A percentile compares a stretch with the other conserved stretches of the same genome.
These are phyloP conservation scores for Afroboletus lepidellus DNA, from an alignment of 1,284 basidiomycete species.

Conservation along the genomic window DNA sequence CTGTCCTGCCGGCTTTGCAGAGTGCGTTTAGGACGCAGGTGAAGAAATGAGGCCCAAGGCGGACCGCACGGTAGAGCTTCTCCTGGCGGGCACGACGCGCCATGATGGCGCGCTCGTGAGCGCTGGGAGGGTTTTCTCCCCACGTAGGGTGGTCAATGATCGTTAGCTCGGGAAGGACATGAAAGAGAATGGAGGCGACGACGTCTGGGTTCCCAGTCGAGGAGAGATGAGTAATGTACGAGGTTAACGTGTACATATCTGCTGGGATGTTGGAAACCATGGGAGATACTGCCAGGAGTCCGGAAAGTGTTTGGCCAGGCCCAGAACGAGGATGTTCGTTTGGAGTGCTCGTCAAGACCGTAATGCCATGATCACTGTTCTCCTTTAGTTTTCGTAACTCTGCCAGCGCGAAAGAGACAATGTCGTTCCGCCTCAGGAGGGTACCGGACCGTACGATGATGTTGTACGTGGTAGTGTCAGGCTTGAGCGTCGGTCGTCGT, in stretches of 20 bases:
- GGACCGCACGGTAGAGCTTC: conserved; percentile 42
- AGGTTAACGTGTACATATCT: conserved; percentile 48
- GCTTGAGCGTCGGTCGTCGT: conserved; percentile 40
- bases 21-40: conserved; percentile 59
- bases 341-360: conserved; percentile 10
- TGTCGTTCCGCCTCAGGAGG: conserved; percentile 46
- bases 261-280: conserved; percentile 20
- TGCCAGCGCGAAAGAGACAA: conserved; percentile 38
- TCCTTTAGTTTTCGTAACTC: conserved; percentile 30
- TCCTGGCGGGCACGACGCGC: conserved; percentile 28
- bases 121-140: conserved; percentile 27
- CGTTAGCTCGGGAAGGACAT: conserved; percentile 54
- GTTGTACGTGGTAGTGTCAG: conserved; percentile 53
- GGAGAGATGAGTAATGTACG: conserved; percentile 52
- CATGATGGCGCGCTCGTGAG: conserved; percentile 20
- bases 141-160: conserved; percentile 40
- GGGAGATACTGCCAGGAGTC: conserved; percentile 15
- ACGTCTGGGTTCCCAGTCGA: conserved; percentile 47
- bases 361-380: conserved; percentile 26
- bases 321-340: background rate
- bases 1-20: conserved; percentile 52
- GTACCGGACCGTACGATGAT: conserved; percentile 56
- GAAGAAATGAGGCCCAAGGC: conserved; percentile 59
- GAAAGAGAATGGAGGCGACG: conserved; percentile 46
- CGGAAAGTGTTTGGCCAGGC: conserved; percentile 7